phyloP scores from a whole-genome alignment of 1,284 basidiomycete species.

The Austropuccinia psidii region DNA sequence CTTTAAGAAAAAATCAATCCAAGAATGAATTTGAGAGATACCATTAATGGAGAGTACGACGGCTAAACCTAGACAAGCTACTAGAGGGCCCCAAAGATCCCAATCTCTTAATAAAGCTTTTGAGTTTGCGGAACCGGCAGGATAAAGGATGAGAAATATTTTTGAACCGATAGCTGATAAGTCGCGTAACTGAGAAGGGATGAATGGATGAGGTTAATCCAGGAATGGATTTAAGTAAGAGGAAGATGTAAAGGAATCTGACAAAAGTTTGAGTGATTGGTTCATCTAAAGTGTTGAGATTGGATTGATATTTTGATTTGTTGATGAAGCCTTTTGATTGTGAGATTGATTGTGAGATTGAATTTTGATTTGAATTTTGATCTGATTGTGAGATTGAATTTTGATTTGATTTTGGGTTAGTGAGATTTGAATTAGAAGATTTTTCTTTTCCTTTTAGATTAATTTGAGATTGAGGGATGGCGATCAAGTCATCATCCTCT shows the following conservation, averaged over 20 bases:
- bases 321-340: slow-evolving; percentile 80
- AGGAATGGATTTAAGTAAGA: not conserved
- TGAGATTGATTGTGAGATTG: slow-evolving; percentile 60
- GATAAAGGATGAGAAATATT: slow-evolving; percentile 83
- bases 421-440: not conserved
- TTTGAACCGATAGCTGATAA: slow-evolving; percentile 81
- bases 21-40: slow-evolving; percentile 49
- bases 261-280: slow-evolving; percentile 81
- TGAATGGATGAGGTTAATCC: slow-evolving; percentile 13
- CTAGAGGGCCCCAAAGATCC: slow-evolving; percentile 90
- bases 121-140: slow-evolving; percentile 54
- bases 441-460: slow-evolving; percentile 14
- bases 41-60: slow-evolving; percentile 80
- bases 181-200: slow-evolving; percentile 62
- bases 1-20: not conserved
- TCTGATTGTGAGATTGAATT: slow-evolving; percentile 52
- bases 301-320: slow-evolving; percentile 68
- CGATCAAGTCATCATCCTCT: slow-evolving; percentile 22
- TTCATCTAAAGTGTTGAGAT: slow-evolving; percentile 79
- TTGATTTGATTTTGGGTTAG: not conserved
- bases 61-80: slow-evolving; percentile 72
- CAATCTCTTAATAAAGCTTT: slow-evolving; percentile 70
- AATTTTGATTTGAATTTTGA: slow-evolving; percentile 40
- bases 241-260: slow-evolving; percentile 46
- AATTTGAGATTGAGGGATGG: slow-evolving; percentile 22